phyloP scores from a whole-genome alignment of 345 rosid species.

The Lagerstroemia speciosa region DNA sequence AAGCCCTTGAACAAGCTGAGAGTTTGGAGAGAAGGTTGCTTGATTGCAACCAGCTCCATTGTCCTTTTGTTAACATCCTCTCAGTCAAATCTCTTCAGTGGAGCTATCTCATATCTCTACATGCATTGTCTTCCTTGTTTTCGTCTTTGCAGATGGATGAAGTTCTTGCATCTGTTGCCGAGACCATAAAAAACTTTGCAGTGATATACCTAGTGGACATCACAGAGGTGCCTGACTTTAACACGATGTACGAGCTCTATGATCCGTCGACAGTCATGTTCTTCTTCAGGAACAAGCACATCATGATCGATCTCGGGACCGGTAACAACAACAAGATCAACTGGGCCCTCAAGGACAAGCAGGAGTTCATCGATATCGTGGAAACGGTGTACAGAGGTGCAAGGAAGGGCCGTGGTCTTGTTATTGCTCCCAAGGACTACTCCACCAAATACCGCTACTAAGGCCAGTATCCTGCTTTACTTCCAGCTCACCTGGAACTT shows the following conservation, averaged over 20 bases:
- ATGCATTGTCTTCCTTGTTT: not conserved
- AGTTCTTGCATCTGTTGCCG: conserved; percentile 74
- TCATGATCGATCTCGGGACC: conserved; percentile 92
- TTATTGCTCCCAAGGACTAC: conserved; percentile 93
- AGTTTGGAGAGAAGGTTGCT: not conserved
- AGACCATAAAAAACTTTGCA: conserved; percentile 92
- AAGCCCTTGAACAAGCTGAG: not conserved
- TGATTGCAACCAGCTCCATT: not conserved
- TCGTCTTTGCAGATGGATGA: conserved; percentile 69
- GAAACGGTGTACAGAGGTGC: conserved; percentile 89
- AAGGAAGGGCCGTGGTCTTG: conserved; percentile 83
- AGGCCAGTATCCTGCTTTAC: conserved; percentile 1
- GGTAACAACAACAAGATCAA: conserved; percentile 97
- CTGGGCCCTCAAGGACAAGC: conserved; percentile 97
- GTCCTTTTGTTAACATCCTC: not conserved
- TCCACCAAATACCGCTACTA: conserved; percentile 90
- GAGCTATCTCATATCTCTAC: not conserved
- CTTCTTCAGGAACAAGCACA: conserved; percentile 96
- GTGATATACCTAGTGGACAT: conserved; percentile 93
- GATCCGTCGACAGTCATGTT: conserved; percentile 93
- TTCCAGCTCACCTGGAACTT: not conserved
- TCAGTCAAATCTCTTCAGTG: not conserved
- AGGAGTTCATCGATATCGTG: conserved; percentile 80
- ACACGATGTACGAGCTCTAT: conserved; percentile 90
- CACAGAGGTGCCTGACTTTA: conserved; percentile 79